phyloP scores from a whole-genome alignment of 2,329 filamentous ascomycete species.

The Ophiostoma sp. region DNA sequence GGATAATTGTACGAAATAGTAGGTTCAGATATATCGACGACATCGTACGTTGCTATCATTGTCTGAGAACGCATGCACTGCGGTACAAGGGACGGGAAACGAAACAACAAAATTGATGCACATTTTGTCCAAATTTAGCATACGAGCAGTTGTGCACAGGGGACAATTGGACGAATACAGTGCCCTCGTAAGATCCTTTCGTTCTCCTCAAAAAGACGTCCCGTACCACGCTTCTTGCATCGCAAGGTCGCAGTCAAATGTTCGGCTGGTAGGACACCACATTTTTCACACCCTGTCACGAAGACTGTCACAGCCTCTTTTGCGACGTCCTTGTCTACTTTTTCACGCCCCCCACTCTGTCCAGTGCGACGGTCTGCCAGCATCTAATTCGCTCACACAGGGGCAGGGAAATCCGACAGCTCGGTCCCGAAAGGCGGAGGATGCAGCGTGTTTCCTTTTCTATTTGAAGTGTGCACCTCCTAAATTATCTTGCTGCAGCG shows the following conservation, averaged over 20 bases:
- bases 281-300: background rate
- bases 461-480: background rate
- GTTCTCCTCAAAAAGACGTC: background rate
- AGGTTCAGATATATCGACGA: background rate
- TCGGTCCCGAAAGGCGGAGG: constrained; percentile 20
- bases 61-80: constrained; percentile 3
- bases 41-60: background rate
- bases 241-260: background rate
- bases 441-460: background rate
- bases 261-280: background rate
- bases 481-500: background rate
- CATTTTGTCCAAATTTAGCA: constrained; percentile 18
- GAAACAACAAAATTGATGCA: background rate
- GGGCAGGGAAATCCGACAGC: constrained; percentile 19
- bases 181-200: background rate
- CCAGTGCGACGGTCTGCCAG: background rate
- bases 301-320: background rate
- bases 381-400: background rate
- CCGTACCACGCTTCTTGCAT: background rate
- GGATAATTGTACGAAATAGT: background rate
- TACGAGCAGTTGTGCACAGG: constrained; percentile 4
- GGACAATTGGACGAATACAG: background rate
- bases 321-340: background rate
- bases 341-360: background rate
- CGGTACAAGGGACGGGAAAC: background rate